phyloP scores from a whole-genome alignment of 2,329 filamentous ascomycete genomes.

The Leptographium wingfieldii region DNA sequence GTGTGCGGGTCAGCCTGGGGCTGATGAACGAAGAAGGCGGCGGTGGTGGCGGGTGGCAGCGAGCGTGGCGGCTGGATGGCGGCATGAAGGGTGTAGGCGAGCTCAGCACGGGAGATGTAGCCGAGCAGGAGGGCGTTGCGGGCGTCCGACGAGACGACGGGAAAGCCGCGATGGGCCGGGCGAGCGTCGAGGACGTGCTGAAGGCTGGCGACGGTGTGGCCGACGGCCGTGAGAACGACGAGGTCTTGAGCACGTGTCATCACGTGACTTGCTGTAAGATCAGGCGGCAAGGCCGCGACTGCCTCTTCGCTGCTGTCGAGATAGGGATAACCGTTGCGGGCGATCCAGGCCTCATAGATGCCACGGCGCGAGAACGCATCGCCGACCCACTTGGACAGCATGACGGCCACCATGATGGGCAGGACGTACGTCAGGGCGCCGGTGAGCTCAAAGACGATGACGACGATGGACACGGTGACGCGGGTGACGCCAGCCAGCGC shows the following conservation, averaged over 20 bases:
- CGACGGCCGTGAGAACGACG: slow-evolving; percentile 72
- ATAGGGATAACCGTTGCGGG: slow-evolving; percentile 89
- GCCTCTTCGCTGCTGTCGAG: slow-evolving; percentile 77
- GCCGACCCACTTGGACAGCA: slow-evolving; percentile 97
- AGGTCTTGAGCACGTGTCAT: slow-evolving; percentile 92
- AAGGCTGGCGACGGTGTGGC: slow-evolving; percentile 73
- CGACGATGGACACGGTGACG: slow-evolving; percentile 96
- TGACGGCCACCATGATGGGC: slow-evolving; percentile 97
- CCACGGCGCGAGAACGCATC: slow-evolving; percentile 86
- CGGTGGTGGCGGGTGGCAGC: slow-evolving; percentile 57
- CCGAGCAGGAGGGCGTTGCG: slow-evolving; percentile 71
- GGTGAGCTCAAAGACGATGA: slow-evolving; percentile 98
- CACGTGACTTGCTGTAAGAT: slow-evolving; percentile 73
- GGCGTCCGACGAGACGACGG: slow-evolving; percentile 62
- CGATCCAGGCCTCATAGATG: slow-evolving; percentile 98
- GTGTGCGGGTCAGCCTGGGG: slow-evolving; percentile 64
- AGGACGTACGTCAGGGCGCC: slow-evolving; percentile 92
- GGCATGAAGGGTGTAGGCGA: slow-evolving; percentile 64
- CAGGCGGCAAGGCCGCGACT: slow-evolving; percentile 27
- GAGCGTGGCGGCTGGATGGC: slow-evolving; percentile 43
- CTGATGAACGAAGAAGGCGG: slow-evolving; percentile 71
- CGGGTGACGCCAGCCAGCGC: slow-evolving; percentile 88
- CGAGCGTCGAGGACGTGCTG: slow-evolving; percentile 58
- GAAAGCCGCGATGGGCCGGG: slow-evolving; percentile 71
- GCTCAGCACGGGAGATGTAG: slow-evolving; percentile 86